Base-by-base conservation (phyloP, 345 rosid genomes). In the Diplotaxis tenuifolia region DNA sequence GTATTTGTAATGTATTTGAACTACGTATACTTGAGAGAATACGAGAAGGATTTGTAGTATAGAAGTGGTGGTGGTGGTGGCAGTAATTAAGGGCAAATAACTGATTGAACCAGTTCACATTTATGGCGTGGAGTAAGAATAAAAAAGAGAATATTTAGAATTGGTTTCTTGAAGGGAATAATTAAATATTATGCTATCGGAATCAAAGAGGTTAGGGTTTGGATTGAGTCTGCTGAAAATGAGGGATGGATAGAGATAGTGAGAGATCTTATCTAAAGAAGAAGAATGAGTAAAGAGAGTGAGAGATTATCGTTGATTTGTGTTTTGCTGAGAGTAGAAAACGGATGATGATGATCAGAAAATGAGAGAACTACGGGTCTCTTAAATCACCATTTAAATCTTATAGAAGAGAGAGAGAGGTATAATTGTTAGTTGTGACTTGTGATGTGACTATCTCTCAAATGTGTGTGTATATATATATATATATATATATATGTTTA, bases 251-350 rank as follows among this genome's bases (percentile, higher is more conserved):
- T 42, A n/a, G 52, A 81, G 83, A 71, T 45, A 64, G 78, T 76
- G 70, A 69, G 31, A 42, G 79, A 77, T 80, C 83, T 86, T 87
- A 84, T 85, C 88, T 86, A 84, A 77, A 71, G 47, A 29, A 29
- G 80, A 59, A 72, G 81, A 77, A 67, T 76, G 79, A 70, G 76
- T 77, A 78, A 47, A 70, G 78, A 55, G 74, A 70, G 69, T 57
- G 77, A 66, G 77, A 72, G 73, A 79, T 79, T 66, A 73, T 58
- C 71, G 75, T 45, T 73, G 63, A 60, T 77, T 72, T 58, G 57
- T 66, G 77, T 64, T 74, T 67, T 64, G 75, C 64, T 47, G 73
- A 84, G 87, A 81, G 80, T 75, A 47, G 68, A 79, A 79, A 82
- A 9, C 79, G 82, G 85, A 86, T 67, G 77, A 74, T 69, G 83